Percentiles rank a stretch among this genome's conserved stretches.
These are phyloP conservation scores for Colletotrichum simmondsii DNA, from an alignment of 2,329 filamentous ascomycete genomes.

Conservation along the genomic window DNA sequence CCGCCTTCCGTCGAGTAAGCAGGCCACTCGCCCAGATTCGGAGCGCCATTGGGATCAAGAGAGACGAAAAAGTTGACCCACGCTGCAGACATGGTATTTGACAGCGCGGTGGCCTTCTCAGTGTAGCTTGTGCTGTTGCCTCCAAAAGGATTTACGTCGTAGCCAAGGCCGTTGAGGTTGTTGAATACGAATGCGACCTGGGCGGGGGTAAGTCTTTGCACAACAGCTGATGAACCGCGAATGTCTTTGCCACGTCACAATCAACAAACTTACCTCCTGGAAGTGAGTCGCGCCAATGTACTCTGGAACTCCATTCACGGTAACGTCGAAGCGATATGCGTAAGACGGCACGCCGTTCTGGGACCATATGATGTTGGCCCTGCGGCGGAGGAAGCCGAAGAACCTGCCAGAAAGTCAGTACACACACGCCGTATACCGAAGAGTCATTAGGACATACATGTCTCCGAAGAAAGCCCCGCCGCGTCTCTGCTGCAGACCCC, in stretches of 20 bases:
- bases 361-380: slow-evolving; percentile 42
- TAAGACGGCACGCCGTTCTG: slow-evolving; percentile 41
- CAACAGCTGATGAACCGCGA: background rate
- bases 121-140: slow-evolving; percentile 40
- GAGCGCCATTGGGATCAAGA: slow-evolving; percentile 41
- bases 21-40: slow-evolving; percentile 40
- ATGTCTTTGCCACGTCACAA: background rate
- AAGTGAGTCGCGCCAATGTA: slow-evolving; percentile 49
- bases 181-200: slow-evolving; percentile 55
- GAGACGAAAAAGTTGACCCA: slow-evolving; percentile 45
- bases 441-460: slow-evolving; percentile 2
- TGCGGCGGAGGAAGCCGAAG: slow-evolving; percentile 42
- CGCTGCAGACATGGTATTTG: slow-evolving; percentile 42
- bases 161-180: slow-evolving; percentile 45
- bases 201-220: background rate
- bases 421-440: background rate
- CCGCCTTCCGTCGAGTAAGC: slow-evolving; percentile 34
- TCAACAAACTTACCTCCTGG: slow-evolving; percentile 39
- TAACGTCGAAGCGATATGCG: slow-evolving; percentile 47
- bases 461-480: slow-evolving; percentile 42
- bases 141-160: slow-evolving; percentile 44
- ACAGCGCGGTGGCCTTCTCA: slow-evolving; percentile 38
- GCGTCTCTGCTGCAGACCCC: slow-evolving; percentile 45
- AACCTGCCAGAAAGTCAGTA: slow-evolving; percentile 23
- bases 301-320: slow-evolving; percentile 39